Evolutionary conservation across 2,329 filamentous ascomycete species (phyloP), one percentile per base, ranked within the genome.

Genomic region (Hypocreales sp.): DNA sequence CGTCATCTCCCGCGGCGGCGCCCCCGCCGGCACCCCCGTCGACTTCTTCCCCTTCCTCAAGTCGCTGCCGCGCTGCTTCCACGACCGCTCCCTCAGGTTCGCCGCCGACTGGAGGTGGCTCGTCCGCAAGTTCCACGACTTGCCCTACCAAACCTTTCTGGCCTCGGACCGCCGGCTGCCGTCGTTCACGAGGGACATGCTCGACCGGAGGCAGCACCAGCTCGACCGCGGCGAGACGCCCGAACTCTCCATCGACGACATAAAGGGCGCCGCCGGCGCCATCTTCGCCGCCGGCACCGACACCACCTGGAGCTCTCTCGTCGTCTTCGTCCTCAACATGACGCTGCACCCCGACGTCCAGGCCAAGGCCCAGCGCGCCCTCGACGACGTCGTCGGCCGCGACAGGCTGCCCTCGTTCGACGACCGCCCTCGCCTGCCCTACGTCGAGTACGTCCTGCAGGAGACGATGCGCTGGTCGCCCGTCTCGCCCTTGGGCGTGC

Each of bases 401-500:
- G 41, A 48, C 20, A 46, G 64, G 6, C 43, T 69, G 2, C 64
- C 65, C 2, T 48, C 40, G 0, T 57, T 61, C 31, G 47, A 54
- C 3, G 64, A 70, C 34, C 46, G 55, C 7, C 43, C 48, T 0
- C 40, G 42, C 1, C 42, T 71, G 16, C 44, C 37, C 4, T 64
- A 61, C 30, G 43, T 67, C 16, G 51, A 61, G 27, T 45, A 47
- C 24, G 45, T 65, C n/a, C 41, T 67, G 8, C 49, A 62, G 28
- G 63, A 67, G 33, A 52, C 52, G 7, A 45, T 53, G 20, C 50
- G 61, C 14, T 60, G 53, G 50, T 46, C 45, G 16, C 60, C 61
- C 5, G 42, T 64, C 4, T 55, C 52, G 9, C 60, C 61, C 1
- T 41, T 65, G 2, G 63, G 60, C 3, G 60, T 73, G 20, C 68